These are phyloP conservation scores for Geosmithia putterillii DNA, from an alignment of 2,329 filamentous ascomycete species.

Conservation along the genomic window DNA sequence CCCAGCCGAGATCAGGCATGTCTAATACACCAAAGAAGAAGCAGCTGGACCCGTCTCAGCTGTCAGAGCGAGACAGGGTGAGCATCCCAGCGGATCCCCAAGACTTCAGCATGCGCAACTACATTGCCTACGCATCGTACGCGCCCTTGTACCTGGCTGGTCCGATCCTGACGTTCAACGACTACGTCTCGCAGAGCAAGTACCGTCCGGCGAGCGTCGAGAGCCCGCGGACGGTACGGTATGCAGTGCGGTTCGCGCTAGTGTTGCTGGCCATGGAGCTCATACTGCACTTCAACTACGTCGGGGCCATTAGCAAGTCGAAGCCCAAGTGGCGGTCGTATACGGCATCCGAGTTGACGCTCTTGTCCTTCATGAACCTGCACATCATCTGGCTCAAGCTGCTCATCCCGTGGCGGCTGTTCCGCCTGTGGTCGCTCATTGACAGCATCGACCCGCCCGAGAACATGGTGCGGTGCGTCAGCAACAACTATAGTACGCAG, in stretches of 20 bases:
- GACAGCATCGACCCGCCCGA: constrained; percentile 92
- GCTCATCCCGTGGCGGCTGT: constrained; percentile 93
- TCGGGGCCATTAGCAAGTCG: constrained; percentile 79
- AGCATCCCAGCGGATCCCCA: constrained; percentile 55
- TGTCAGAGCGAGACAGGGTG: constrained; percentile 83
- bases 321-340: constrained; percentile 72
- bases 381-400: constrained; percentile 98
- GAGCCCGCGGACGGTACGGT: constrained; percentile 58
- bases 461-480: constrained; percentile 96
- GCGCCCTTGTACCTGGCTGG: constrained; percentile 87
- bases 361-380: constrained; percentile 92
- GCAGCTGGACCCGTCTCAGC: constrained; percentile 74
- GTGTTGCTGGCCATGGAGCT: constrained; percentile 83
- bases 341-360: constrained; percentile 73
- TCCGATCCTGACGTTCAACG: constrained; percentile 94
- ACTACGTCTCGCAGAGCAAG: constrained; percentile 81
- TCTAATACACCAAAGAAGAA: constrained; percentile 86
- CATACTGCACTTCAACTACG: constrained; percentile 83
- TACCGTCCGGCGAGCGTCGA: constrained; percentile 63
- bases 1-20: constrained; percentile 1
- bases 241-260: constrained; percentile 71
- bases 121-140: constrained; percentile 81
- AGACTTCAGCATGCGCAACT: constrained; percentile 76
- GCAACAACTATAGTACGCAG: constrained; percentile 81
- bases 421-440: constrained; percentile 86